Base-by-base conservation (phyloP, 768 basidiomycete species). In the Neoboletus magnificus region DNA sequence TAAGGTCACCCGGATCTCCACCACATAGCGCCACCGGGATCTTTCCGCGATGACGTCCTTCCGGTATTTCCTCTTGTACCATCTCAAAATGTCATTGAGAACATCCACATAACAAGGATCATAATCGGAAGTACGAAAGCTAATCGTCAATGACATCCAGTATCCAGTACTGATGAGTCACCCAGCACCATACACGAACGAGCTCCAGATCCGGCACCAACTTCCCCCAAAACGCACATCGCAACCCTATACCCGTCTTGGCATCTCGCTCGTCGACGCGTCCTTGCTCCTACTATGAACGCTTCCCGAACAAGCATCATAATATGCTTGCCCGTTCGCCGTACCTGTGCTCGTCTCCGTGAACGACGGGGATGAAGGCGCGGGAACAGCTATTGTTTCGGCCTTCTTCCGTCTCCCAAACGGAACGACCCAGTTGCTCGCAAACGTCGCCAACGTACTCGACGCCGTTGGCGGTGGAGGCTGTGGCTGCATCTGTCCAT, bases 381-480 rank as follows among this genome's bases (percentile, higher is more conserved):
- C 7, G 6, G 48, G 39, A 32, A 59, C 46, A 9, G 39, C n/a
- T 8, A 25, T 13, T 65, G 56, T 45, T 25, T 57, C 62, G 18
- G 54, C 48, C 47, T 59, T 67, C 66, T 79, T 84, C 68, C 77
- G 81, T 48, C 83, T 75, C 30, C 84, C 83, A 64, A 88, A 86
- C 2, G 82, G 71, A 50, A 82, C 79, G 1, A 85, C 85, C 82
- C 82, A 87, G 67, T 79, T 87, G 46, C 75, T 84, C 5, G 84
- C 84, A 46, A 86, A 71, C 55, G 73, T 82, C 12, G 83, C 82
- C 20, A 86, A 64, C 12, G 85, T 78, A 37, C 78, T 77, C 13
- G 79, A 76, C 6, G 83, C 77, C 5, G 78, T 79, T 40, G 73
- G 49, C 13, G 71, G 62, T 20, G 75, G 70, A 22, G 47, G 4